These are phyloP conservation scores for Ophiocordyceps sinensis DNA, from an alignment of 2,329 filamentous ascomycete genomes.

Conservation along the genomic window DNA sequence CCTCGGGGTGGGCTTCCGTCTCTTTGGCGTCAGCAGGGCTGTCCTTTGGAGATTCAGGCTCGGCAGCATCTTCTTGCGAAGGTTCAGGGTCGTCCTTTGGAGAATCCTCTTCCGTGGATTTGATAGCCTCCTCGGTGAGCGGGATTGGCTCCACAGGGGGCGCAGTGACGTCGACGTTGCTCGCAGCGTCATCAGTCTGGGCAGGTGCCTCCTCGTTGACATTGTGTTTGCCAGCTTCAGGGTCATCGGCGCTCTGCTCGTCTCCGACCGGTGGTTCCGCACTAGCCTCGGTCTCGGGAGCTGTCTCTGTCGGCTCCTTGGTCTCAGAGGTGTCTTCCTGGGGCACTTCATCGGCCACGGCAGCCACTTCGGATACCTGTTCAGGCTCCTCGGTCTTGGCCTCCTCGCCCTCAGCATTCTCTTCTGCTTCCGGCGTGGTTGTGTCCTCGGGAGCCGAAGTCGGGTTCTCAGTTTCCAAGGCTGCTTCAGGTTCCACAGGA, in stretches of 20 bases:
- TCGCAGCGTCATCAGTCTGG: too few species aligned
- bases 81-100: not conserved
- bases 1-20: not conserved
- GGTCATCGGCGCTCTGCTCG: not conserved
- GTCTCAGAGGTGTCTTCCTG: not conserved
- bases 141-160: too few species aligned
- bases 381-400: not conserved
- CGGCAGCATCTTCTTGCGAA: not conserved
- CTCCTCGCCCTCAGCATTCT: not conserved
- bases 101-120: not conserved
- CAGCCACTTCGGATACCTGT: not conserved
- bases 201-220: too few species aligned
- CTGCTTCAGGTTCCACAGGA: not conserved
- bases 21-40: not conserved
- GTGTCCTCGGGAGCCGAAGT: not conserved
- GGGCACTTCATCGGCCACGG: not conserved
- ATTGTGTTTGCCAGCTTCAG: slow-evolving; percentile 1
- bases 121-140: slow-evolving; percentile 1
- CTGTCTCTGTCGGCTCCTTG: not conserved
- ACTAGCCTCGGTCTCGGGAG: not conserved
- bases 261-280: not conserved
- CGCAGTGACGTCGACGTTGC: too few species aligned
- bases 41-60: not conserved
- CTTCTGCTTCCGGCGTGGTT: not conserved
- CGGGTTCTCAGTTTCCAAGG: not conserved